phyloP scores from a whole-genome alignment of 2,329 filamentous ascomycete species.

The Grosmannia penicillata region DNA sequence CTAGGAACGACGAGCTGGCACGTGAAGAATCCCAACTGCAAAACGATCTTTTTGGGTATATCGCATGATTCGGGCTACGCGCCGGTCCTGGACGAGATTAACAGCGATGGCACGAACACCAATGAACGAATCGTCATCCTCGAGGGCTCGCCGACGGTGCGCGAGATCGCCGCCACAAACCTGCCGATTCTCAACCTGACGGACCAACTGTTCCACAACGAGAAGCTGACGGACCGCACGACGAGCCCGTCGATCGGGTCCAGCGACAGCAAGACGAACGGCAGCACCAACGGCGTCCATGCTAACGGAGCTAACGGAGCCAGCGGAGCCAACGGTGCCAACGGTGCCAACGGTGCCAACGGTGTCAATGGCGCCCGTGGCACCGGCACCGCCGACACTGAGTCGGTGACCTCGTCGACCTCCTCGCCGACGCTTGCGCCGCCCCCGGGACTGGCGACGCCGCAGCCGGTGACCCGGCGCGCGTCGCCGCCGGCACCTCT shows the following conservation, averaged over 20 bases:
- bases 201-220: conserved; percentile 34
- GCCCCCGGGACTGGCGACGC: no score
- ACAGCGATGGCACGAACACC: conserved; percentile 26
- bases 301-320: background rate
- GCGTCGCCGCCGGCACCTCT: conserved; percentile 12
- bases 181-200: conserved; percentile 31
- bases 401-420: no score
- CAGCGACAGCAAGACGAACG: background rate
- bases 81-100: conserved; percentile 40
- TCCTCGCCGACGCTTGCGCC: no score
- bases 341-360: background rate
- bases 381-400: no score
- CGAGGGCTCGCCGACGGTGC: conserved; percentile 36
- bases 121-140: conserved; percentile 34
- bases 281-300: background rate
- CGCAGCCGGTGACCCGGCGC: background rate
- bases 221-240: no score
- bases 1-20: conserved; percentile 40
- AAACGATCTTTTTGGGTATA: conserved; percentile 44
- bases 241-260: conserved; percentile 18
- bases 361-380: background rate
- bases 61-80: conserved; percentile 48
- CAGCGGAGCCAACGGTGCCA: background rate
- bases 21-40: conserved; percentile 45
- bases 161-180: conserved; percentile 31